Percentiles rank a stretch among this genome's conserved stretches.
These are phyloP conservation scores for Kalanchoe fedtschenkoi DNA, from an alignment of 164 flowering plant species.

Conservation along the genomic window DNA sequence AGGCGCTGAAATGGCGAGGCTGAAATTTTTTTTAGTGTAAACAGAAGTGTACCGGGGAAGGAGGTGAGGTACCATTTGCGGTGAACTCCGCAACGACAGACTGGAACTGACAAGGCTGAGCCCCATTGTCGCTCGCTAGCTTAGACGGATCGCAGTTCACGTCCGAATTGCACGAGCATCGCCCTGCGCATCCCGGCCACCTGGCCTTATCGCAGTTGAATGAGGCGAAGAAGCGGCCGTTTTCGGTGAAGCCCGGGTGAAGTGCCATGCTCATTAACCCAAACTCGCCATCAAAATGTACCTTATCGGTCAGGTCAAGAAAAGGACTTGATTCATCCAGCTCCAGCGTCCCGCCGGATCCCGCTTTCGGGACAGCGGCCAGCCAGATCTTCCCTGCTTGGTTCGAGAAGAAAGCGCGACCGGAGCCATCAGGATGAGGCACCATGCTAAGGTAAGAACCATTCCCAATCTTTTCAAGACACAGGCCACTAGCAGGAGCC, in stretches of 20 bases:
- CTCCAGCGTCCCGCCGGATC: conserved; percentile 40
- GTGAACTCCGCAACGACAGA: conserved; percentile 9
- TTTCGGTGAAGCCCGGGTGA: conserved; percentile 51
- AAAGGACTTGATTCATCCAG: conserved; percentile 45
- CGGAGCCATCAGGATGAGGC: conserved; percentile 66
- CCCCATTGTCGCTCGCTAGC: conserved; percentile 1
- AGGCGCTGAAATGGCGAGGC: too few species aligned
- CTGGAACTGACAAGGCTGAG: conserved; percentile 9
- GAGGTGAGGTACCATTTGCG: conserved; percentile 11
- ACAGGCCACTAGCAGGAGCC: conserved; percentile 13
- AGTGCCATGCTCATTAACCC: conserved; percentile 60
- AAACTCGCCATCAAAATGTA: conserved; percentile 41
- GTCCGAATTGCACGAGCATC: conserved; percentile 10
- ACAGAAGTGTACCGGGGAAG: conserved; percentile 6
- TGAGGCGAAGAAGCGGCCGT: conserved; percentile 62
- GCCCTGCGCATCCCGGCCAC: conserved; percentile 42
- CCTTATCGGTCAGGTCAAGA: conserved; percentile 54
- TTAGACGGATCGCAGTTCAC: conserved; percentile 11
- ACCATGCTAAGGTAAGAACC: conserved; percentile 47
- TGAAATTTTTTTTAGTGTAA: not conserved
- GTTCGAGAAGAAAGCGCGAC: conserved; percentile 46
- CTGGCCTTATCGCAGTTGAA: conserved; percentile 54
- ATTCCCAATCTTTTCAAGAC: conserved; percentile 22
- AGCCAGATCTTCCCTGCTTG: conserved; percentile 60
- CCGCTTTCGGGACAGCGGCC: conserved; percentile 46